These are phyloP conservation scores for Poa pratensis DNA, from an alignment of 176 grass and related monocot genomes.

Conservation along the genomic window DNA sequence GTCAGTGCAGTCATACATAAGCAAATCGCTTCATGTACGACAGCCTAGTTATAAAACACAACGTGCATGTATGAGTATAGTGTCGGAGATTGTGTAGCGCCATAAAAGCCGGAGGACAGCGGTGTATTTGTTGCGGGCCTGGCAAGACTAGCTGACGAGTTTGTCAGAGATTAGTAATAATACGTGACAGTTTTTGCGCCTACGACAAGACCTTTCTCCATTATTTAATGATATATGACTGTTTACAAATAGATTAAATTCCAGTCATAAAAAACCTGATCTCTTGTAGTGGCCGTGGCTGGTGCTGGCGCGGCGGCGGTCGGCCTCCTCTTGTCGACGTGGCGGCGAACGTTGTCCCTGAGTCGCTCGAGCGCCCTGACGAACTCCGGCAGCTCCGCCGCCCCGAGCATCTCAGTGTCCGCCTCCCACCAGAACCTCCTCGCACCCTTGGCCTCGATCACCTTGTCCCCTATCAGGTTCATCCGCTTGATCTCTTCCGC, in stretches of 20 bases:
- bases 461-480: background rate
- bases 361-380: background rate
- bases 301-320: background rate
- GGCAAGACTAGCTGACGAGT: background rate
- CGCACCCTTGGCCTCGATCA: background rate
- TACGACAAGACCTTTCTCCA: background rate
- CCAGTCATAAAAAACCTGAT: background rate
- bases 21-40: too few species aligned
- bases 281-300: background rate
- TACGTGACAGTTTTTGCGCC: background rate
- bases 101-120: too few species aligned
- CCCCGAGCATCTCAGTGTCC: background rate
- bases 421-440: constrained; percentile 6
- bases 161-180: background rate
- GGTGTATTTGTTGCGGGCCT: too few species aligned
- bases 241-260: background rate
- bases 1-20: too few species aligned
- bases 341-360: background rate
- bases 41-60: too few species aligned
- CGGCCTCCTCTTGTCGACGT: background rate
- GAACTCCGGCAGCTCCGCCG: constrained; percentile 2
- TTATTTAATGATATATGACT: background rate
- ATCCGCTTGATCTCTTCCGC: background rate
- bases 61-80: too few species aligned
- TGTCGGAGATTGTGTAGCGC: too few species aligned